phyloP scores from a whole-genome alignment of 192 early-diverging fungal genomes.

The Coemansia nantahalensis region DNA sequence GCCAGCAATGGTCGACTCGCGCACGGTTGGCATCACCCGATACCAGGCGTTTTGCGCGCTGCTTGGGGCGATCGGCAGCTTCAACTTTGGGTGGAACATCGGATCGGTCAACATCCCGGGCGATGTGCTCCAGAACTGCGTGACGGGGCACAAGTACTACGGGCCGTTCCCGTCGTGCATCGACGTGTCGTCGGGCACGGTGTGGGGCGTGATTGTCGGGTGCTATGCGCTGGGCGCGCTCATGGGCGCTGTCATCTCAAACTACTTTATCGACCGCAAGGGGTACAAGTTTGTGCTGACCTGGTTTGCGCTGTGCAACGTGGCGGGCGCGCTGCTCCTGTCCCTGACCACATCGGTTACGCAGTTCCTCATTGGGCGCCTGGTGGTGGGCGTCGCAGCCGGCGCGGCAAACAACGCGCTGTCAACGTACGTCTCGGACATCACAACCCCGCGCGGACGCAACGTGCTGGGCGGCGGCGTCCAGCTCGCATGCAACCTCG shows the following conservation, averaged over 20 bases:
- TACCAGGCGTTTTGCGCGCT: conserved; percentile 51
- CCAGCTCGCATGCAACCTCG: conserved; percentile 76
- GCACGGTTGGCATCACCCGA: conserved; percentile 46
- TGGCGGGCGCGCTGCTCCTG: conserved; percentile 64
- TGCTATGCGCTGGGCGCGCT: conserved; percentile 64
- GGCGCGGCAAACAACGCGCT: conserved; percentile 62
- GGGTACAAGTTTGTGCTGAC: conserved; percentile 68
- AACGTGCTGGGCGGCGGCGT: conserved; percentile 70
- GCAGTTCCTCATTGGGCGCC: conserved; percentile 71
- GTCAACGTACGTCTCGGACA: conserved; percentile 76
- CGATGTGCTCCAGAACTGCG: conserved; percentile 56
- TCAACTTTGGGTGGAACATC: conserved; percentile 58
- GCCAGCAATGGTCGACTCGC: conserved; percentile 43
- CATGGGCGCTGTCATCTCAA: conserved; percentile 64
- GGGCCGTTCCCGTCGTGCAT: conserved; percentile 50
- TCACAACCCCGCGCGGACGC: conserved; percentile 67
- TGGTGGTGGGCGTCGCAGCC: conserved; percentile 69
- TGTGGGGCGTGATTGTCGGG: conserved; percentile 60
- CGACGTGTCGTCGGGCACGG: conserved; percentile 40
- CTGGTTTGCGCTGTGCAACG: conserved; percentile 65
- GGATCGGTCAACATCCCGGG: conserved; percentile 61
- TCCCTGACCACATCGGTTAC: conserved; percentile 58
- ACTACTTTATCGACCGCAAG: conserved; percentile 56
- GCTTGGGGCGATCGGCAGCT: conserved; percentile 51
- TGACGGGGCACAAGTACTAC: conserved; percentile 46